Evolutionary conservation across 2,329 filamentous ascomycete species (phyloP), one percentile per base, ranked within the genome.

Genomic region (Penicillium psychrosexuale): DNA sequence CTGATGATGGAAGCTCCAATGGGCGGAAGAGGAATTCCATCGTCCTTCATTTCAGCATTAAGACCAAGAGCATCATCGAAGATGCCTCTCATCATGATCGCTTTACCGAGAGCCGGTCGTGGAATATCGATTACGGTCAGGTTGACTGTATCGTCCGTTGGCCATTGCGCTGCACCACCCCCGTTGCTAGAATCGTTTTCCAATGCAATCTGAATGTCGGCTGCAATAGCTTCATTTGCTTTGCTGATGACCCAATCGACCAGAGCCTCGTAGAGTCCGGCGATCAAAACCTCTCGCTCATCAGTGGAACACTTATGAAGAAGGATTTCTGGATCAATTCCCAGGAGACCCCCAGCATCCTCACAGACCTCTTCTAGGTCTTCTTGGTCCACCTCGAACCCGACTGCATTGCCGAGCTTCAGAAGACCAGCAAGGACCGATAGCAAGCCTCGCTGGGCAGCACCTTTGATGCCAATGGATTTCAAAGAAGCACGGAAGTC

Each of bases 1-100:
- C 89, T 86, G 13, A 93, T 71, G 9, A 97, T 88, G 0, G 93
- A 95, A 55, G 87, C 88, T n/a, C 89, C 89, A 1, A 85, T 85
- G 0, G 87, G 65, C 1, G 82, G 76, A 2, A 95, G 82, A n/a
- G 89, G 83, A 0, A 99, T 83, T 9, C 94, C 94, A 63, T 99
- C 94, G 59, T 93, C 88, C 67, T 93, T 96, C 92, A 99, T 97
- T 77, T 99, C 94, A 0, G 88, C 83, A 65, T 97, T 97, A 76
- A 99, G 97, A 48, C 94, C 94, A 19, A 87, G 79, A n/a, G 80
- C 84, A 65, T 97, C 94, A 63, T 99, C 93, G 65, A 99, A 99
- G 34, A 97, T 84, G 13, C 90, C 90, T 37, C 91, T 89, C 77
- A 99, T 85, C 12, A 90, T 85, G n/a, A 95, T 75, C 0, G 93